Base-by-base conservation (phyloP, 768 basidiomycete genomes). In the Panus rudis region DNA sequence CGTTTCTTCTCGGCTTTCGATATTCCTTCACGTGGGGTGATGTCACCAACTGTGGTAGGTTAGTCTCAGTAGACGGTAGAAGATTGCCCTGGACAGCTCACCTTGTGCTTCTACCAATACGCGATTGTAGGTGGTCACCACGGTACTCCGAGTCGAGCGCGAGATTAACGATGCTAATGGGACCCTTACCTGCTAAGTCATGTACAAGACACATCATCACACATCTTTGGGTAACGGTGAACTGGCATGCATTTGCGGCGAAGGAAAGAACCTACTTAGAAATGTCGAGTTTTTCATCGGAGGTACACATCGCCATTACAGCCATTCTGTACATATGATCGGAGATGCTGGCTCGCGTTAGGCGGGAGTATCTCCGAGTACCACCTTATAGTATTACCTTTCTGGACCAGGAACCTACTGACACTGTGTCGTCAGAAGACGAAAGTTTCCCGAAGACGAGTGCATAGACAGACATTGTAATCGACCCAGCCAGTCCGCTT, bases 271-370 rank as follows among this genome's bases (percentile, higher is more conserved):
- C 76, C 40, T 47, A 89, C 89, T 84, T 84, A 54, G 84, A 61
- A 21, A 86, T 62, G 60, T 89, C 85, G 6, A 91, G 72, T 1
- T 68, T 71, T n/a, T 64, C 39, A 55, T 89, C 89, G 0, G 89
- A 81, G 4, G 79, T 75, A 47, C 91, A 85, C 79, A 99, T 83
- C 4, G 92, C 83, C 32, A 98, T 73, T n/a, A 97, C 60, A 2
- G 91, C 84, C 94, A 99, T 97, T 37, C 94, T 72, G 60, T 92
- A 89, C 94, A 96, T 97, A 56, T 97, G 93, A 62, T 98, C 94
- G 6, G 91, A 82, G 49, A 97, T 93, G 51, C 87, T 91, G 47
- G 16, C 20, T 20, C 13, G 37, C 30, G 37, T 4, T 3, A 25
- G 26, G 4, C 26, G 31, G 7, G 2, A 43, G 30, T 24, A 14